Evolutionary conservation across 441 rosid genomes (phyloP).

Genomic region (Gossypium laxum): DNA sequence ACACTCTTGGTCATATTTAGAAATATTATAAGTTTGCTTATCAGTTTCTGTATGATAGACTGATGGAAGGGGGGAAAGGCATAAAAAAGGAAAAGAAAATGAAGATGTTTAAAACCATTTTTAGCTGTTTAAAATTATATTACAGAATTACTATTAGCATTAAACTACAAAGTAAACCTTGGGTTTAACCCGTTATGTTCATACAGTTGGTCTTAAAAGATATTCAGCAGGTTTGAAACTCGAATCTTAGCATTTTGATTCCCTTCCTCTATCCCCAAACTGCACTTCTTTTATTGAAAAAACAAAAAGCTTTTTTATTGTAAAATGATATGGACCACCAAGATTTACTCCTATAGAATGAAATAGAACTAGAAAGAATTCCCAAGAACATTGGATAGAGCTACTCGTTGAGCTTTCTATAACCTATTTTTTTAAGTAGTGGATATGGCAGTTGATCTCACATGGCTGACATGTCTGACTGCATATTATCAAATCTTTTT

Average conservation of each 20-base stretch:
- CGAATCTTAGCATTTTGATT: background rate
- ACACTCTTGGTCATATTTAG: background rate
- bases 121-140: background rate
- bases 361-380: background rate
- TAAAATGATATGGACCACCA: background rate
- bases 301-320: background rate
- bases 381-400: background rate
- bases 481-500: background rate
- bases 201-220: background rate
- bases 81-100: too few species aligned
- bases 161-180: background rate
- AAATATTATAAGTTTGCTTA: background rate
- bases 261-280: background rate
- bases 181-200: background rate
- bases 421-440: background rate
- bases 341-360: background rate
- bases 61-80: background rate
- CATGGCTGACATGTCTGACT: background rate
- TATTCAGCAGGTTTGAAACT: background rate
- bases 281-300: background rate
- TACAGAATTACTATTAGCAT: background rate
- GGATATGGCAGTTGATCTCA: background rate
- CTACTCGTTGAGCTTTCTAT: background rate
- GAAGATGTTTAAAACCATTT: background rate
- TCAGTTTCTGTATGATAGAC: background rate